These are phyloP conservation scores for Saposhnikovia divaricata DNA, from an alignment of 129 eudicot genomes.

Conservation along the genomic window DNA sequence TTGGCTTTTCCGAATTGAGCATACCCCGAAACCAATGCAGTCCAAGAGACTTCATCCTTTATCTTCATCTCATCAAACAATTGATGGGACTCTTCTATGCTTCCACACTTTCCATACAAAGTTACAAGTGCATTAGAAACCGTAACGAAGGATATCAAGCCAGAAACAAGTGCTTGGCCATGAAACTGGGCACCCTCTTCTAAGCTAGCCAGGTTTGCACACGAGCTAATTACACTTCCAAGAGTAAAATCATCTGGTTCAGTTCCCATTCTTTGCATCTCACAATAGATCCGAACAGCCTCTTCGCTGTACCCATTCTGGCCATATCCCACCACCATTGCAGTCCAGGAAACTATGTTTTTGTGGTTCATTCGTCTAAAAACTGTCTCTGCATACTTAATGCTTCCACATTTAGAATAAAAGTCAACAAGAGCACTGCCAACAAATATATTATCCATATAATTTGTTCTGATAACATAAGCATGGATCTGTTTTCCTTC, in stretches of 20 bases:
- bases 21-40: constrained; percentile 73
- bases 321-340: no score
- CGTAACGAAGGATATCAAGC: constrained; percentile 56
- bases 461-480: constrained; percentile 40
- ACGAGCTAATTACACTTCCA: no score
- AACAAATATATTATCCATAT: constrained; percentile 51
- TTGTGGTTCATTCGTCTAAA: no score
- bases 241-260: no score
- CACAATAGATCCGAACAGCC: no score
- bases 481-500: constrained; percentile 83
- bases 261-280: no score
- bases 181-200: constrained; percentile 95
- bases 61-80: constrained; percentile 57
- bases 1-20: constrained; percentile 83
- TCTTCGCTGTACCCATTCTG: no score
- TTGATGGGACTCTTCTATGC: constrained; percentile 49
- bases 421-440: constrained; percentile 90
- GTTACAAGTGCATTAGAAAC: constrained; percentile 87
- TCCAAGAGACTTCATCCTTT: constrained; percentile 80
- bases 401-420: constrained; percentile 67
- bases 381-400: no score
- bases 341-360: no score
- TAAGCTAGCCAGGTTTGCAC: no score
- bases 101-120: constrained; percentile 84
- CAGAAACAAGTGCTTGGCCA: constrained; percentile 60